Conservation (phyloP, 2,329 filamentous ascomycete genomes). For the Xylaria sp. region DNA sequence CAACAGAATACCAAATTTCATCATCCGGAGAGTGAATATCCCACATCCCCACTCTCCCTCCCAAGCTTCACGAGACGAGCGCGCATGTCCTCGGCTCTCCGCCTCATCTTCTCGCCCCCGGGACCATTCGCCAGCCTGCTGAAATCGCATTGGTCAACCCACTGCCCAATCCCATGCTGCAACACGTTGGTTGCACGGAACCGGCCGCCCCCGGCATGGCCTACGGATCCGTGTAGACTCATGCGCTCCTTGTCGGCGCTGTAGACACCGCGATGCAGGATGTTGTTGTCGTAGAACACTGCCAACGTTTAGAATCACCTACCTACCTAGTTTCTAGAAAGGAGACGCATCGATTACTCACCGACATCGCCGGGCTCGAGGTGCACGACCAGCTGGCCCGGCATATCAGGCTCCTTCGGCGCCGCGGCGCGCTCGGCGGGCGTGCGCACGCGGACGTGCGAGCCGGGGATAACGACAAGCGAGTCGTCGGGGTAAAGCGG, state of each 20-base stretch:
- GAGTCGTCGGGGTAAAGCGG: conserved; percentile 77
- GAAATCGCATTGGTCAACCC: conserved; percentile 71
- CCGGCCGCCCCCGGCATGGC: conserved; percentile 65
- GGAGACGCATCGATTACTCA: neutral
- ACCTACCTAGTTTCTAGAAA: neutral
- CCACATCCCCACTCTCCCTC: conserved; percentile 67
- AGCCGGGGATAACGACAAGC: conserved; percentile 81
- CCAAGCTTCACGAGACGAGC: conserved; percentile 71
- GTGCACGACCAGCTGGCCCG: conserved; percentile 72
- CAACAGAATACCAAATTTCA: no score
- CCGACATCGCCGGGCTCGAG: conserved; percentile 77
- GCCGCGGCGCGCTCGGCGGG: conserved; percentile 73
- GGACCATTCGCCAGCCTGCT: conserved; percentile 42
- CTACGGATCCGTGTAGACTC: conserved; percentile 79
- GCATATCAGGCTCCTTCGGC: conserved; percentile 70
- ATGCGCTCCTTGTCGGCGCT: conserved; percentile 67
- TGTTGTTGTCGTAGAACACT: conserved; percentile 92
- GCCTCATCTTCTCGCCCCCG: conserved; percentile 57
- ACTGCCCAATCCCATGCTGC: conserved; percentile 77
- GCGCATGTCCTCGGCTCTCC: conserved; percentile 72
- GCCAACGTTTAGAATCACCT: neutral
- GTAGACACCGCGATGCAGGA: conserved; percentile 79
- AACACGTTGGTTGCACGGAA: conserved; percentile 76
- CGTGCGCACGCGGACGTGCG: conserved; percentile 77
- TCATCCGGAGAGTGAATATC: conserved; percentile 70